Evolutionary conservation across 1,139 yeast genomes (phyloP).

Genomic region (Pneumocystis carinii): DNA sequence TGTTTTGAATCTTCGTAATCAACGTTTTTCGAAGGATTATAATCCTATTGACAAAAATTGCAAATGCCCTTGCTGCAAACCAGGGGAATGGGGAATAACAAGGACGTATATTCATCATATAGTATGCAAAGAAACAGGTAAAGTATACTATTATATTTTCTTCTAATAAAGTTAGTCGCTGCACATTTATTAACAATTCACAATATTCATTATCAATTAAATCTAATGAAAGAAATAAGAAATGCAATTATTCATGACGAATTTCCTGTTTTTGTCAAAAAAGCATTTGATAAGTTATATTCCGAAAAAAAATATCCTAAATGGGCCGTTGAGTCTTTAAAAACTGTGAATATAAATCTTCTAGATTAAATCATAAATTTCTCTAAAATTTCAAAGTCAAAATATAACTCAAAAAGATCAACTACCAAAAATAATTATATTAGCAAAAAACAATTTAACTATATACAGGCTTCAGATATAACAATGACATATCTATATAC

Average conservation of each 20-base stretch:
- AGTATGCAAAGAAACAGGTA: constrained; percentile 22
- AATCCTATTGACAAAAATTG: constrained; percentile 30
- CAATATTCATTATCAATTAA: constrained; percentile 30
- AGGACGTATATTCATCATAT: constrained; percentile 27
- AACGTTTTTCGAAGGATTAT: constrained; percentile 24
- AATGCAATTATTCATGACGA: constrained; percentile 27
- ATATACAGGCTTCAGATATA: constrained; percentile 16
- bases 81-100: constrained; percentile 27
- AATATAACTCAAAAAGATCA: not conserved
- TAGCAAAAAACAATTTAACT: not conserved
- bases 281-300: constrained; percentile 25
- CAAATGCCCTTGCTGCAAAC: constrained; percentile 28
- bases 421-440: not conserved
- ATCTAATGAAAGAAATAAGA: constrained; percentile 30
- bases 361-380: constrained; percentile 5
- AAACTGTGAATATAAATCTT: constrained; percentile 24
- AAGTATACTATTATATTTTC: not conserved
- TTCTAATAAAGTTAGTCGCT: constrained; percentile 25
- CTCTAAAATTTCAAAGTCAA: not conserved
- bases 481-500: constrained; percentile 21
- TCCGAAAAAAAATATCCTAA: constrained; percentile 26
- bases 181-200: constrained; percentile 32
- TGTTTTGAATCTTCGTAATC: constrained; percentile 25
- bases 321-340: constrained; percentile 31
- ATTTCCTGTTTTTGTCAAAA: constrained; percentile 26